These are phyloP conservation scores for Suillus ampliporus DNA, from an alignment of 768 basidiomycete species.

Conservation along the genomic window DNA sequence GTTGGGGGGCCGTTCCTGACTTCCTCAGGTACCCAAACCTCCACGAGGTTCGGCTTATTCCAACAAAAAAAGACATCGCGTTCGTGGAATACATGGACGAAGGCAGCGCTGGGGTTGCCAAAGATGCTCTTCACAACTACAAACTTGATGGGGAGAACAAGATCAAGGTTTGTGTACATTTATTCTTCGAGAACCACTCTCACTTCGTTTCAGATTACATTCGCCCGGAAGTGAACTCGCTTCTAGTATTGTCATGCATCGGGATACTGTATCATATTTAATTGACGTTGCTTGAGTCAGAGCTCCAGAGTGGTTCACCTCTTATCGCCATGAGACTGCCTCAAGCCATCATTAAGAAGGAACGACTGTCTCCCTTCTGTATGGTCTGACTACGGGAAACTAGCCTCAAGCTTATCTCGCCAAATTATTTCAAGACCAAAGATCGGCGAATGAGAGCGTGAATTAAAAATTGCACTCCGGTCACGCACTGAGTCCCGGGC, in stretches of 20 bases:
- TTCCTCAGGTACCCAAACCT: slow-evolving; percentile 85
- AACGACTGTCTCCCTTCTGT: too few relatives aligned
- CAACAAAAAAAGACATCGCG: slow-evolving; percentile 95
- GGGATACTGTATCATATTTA: slow-evolving; percentile 36
- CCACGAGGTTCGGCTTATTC: slow-evolving; percentile 97
- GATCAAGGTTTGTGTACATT: slow-evolving; percentile 75
- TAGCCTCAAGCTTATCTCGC: slow-evolving; percentile 3
- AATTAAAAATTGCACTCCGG: slow-evolving; percentile 7
- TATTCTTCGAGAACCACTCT: slow-evolving; percentile 13
- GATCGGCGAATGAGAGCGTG: slow-evolving; percentile 1
- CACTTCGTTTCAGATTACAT: slow-evolving; percentile 59
- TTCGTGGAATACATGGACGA: slow-evolving; percentile 99
- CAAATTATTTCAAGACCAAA: neutral
- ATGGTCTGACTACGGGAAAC: too few relatives aligned
- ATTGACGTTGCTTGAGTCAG: slow-evolving; percentile 17
- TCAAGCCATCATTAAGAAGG: too few relatives aligned
- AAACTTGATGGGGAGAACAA: slow-evolving; percentile 97
- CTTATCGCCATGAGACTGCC: slow-evolving; percentile 24
- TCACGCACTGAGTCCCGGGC: neutral
- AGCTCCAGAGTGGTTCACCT: slow-evolving; percentile 7
- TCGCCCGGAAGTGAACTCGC: slow-evolving; percentile 66
- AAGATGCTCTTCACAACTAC: slow-evolving; percentile 97
- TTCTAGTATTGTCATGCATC: slow-evolving; percentile 32
- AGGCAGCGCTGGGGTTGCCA: slow-evolving; percentile 85
- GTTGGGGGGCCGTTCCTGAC: slow-evolving; percentile 6